Evolutionary conservation across 257 asterid genomes (phyloP), one percentile per base, ranked within the genome.

Genomic region (Coffea canephora): DNA sequence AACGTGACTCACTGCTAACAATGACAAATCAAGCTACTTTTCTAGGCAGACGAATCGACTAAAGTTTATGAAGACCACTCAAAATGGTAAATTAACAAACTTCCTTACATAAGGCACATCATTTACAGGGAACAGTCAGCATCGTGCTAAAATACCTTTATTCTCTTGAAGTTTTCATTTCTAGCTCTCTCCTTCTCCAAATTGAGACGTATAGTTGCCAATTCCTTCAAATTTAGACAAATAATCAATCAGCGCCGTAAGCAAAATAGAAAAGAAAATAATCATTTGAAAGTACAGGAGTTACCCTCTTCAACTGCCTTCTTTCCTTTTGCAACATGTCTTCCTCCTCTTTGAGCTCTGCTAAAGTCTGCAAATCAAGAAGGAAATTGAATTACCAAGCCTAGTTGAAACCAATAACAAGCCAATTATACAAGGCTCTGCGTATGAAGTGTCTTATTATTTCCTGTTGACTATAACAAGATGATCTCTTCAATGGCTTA

Each of bases 311-410:
- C 87, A 91, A 65, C 73, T 81, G 91, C 74, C 87, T 87, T 86
- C 89, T 87, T 88, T 94, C 98, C 86, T 80, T 87, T 18, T 81
- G 81, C 71, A 94, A 86, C 61, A 82, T 25, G 71, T 43, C 79
- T 64, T 91, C 97, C 76, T 88, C 93, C 31, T 88, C 90, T 84
- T 77, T 91, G 54, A 94, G 94, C 81, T 94, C 91, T 15, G 90
- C 85, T 75, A 89, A 80, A 46, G 92, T 91, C 98, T 94, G 92
- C 39, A 74, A 77, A 79, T 21, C 59, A 68, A 25, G 15, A n/a
- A 64, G 45, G 34, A 78, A 73, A 69, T 18, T 43, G 49, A 66
- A 65, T 62, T 34, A 36, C 77, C 45, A 23, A 71, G 57, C 52
- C 4, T 61, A 69, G 21, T 48, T 7, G 48, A 74, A 81, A 46